phyloP scores from a whole-genome alignment of 73 alveolate species.

The Urostyla sp. region DNA sequence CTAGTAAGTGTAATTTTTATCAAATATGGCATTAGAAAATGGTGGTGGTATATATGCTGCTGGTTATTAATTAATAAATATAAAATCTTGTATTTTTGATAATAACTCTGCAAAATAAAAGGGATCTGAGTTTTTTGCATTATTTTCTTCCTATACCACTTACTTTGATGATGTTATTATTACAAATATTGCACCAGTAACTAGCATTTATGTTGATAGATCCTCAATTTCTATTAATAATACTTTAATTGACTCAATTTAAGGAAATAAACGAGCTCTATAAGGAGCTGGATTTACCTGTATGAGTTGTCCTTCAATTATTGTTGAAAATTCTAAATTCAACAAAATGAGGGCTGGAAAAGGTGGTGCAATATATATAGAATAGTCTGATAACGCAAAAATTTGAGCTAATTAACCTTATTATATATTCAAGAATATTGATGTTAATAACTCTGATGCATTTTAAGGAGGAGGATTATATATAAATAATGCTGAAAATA shows the following conservation, averaged over 20 bases:
- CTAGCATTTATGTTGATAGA: too few relatives aligned
- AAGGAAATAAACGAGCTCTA: neutral
- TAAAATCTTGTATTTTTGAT: neutral
- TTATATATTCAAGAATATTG: neutral
- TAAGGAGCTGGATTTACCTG: slow-evolving; percentile 11
- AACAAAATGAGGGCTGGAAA: neutral
- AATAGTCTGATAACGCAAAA: neutral
- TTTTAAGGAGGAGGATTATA: slow-evolving; percentile 15
- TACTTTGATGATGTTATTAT: slow-evolving; percentile 5
- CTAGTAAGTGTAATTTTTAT: too few relatives aligned
- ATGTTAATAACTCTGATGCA: neutral
- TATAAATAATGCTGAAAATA: neutral
- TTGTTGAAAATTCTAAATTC: neutral
- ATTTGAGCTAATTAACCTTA: neutral
- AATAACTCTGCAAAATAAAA: neutral
- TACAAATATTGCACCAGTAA: too few relatives aligned
- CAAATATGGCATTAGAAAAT: too few relatives aligned
- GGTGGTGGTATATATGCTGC: slow-evolving; percentile 22
- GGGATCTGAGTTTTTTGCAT: neutral
- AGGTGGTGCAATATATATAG: slow-evolving; percentile 14
- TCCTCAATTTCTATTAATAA: neutral
- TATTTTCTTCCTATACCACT: neutral
- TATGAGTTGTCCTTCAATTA: neutral
- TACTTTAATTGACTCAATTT: neutral
- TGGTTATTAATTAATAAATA: neutral